Percentiles rank a stretch among this genome's conserved stretches.
phyloP scores from a whole-genome alignment of 1,284 basidiomycete genomes.

The Psilocybe mexicana region DNA sequence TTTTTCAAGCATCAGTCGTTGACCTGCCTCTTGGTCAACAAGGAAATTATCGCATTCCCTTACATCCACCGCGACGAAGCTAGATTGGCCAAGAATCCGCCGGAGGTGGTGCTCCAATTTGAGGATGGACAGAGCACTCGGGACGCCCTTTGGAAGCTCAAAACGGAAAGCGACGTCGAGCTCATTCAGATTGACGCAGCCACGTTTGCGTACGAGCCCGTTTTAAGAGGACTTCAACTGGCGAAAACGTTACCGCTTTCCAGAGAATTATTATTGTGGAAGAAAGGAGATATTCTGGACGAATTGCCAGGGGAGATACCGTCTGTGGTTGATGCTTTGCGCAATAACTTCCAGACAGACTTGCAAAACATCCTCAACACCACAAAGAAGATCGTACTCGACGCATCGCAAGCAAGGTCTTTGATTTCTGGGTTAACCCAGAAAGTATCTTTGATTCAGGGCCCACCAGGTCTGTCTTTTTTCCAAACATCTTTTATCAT shows the following conservation, averaged over 20 bases:
- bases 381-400: constrained; percentile 48
- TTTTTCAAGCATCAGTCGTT: constrained; percentile 53
- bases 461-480: background rate
- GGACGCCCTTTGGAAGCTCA: constrained; percentile 42
- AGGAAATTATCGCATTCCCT: constrained; percentile 51
- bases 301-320: constrained; percentile 15
- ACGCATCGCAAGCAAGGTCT: constrained; percentile 50
- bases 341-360: constrained; percentile 37
- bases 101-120: constrained; percentile 53
- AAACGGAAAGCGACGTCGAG: constrained; percentile 35
- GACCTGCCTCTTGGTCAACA: constrained; percentile 50
- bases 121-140: constrained; percentile 41
- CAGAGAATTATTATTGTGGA: constrained; percentile 55
- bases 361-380: constrained; percentile 26
- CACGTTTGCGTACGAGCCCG: constrained; percentile 61
- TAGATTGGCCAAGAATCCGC: constrained; percentile 45
- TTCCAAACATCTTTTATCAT: background rate
- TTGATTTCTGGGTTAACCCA: constrained; percentile 55
- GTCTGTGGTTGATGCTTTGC: constrained; percentile 36
- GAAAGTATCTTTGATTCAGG: constrained; percentile 22
- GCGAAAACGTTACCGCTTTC: constrained; percentile 44
- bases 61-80: constrained; percentile 55
- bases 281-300: constrained; percentile 24
- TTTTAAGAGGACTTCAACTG: constrained; percentile 52
- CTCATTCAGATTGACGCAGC: constrained; percentile 62